These are phyloP conservation scores for Lathyrus tuberosus DNA, from an alignment of 306 rosid genomes.

Conservation along the genomic window DNA sequence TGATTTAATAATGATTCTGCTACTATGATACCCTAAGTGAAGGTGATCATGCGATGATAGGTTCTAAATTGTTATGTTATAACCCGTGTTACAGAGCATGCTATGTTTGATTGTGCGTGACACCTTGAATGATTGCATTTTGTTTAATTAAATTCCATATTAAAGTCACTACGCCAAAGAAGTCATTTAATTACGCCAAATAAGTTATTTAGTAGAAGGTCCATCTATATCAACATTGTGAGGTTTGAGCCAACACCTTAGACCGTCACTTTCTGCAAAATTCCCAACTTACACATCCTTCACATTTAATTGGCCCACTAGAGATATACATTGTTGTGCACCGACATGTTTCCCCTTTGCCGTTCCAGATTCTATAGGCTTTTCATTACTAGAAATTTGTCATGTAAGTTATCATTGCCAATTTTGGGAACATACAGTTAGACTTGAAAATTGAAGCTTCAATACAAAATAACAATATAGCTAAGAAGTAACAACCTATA, in stretches of 20 bases:
- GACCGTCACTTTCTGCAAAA: constrained; percentile 51
- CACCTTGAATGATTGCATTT: no score
- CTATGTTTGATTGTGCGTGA: no score
- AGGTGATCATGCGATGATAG: no score
- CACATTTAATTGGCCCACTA: constrained; percentile 50
- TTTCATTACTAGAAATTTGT: constrained; percentile 63
- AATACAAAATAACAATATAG: constrained; percentile 5
- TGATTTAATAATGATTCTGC: no score
- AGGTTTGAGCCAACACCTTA: no score
- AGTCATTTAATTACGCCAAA: no score
- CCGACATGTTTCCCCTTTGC: constrained; percentile 49
- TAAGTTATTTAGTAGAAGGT: constrained; percentile 18
- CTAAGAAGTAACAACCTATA: constrained; percentile 26
- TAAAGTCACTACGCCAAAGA: no score
- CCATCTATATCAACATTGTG: constrained; percentile 53
- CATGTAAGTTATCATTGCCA: constrained; percentile 44
- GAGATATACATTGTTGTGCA: constrained; percentile 50
- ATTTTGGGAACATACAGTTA: constrained; percentile 27
- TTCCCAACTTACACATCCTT: constrained; percentile 52
- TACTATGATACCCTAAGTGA: no score
- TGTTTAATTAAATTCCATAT: no score
- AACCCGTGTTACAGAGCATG: no score
- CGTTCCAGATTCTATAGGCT: constrained; percentile 54
- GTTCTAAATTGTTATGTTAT: no score
- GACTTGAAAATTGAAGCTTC: constrained; percentile 30